phyloP scores from a whole-genome alignment of 176 grass and related monocot genomes.

The Puccinellia tenuiflora region DNA sequence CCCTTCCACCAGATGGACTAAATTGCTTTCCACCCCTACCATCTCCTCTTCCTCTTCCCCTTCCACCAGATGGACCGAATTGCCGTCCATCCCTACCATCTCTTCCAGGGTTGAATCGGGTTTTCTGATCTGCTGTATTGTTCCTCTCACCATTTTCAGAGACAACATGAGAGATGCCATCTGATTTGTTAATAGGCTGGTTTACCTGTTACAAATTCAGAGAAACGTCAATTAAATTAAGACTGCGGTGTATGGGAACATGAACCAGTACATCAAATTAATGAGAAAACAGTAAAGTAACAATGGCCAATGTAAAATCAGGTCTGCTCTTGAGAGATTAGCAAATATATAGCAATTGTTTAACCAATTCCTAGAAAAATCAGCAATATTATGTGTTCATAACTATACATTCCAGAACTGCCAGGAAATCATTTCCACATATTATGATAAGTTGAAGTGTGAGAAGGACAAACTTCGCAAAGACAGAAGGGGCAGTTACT shows the following conservation, averaged over 20 bases:
- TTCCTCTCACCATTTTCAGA: constrained; percentile 25
- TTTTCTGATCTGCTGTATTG: constrained; percentile 37
- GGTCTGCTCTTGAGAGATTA: background rate
- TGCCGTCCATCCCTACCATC: constrained; percentile 28
- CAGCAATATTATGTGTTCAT: background rate
- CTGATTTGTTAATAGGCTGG: constrained; percentile 23
- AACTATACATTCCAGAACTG: background rate
- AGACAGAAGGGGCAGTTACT: background rate
- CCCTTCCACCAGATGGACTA: constrained; percentile 40
- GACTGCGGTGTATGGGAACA: background rate
- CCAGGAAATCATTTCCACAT: background rate
- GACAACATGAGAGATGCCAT: constrained; percentile 23
- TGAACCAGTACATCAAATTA: background rate
- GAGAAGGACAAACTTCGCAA: background rate
- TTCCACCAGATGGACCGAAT: constrained; percentile 40
- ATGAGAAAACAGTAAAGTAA: background rate
- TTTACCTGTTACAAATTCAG: constrained; percentile 39
- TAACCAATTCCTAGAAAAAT: background rate
- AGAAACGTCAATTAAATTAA: constrained; percentile 11
- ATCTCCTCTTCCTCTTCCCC: constrained; percentile 33
- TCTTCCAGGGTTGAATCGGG: constrained; percentile 36
- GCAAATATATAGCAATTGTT: background rate
- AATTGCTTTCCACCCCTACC: constrained; percentile 32
- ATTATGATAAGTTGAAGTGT: background rate
- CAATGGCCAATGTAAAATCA: background rate